phyloP scores from a whole-genome alignment of 2,329 filamentous ascomycete species.

The Beauveria asiatica region DNA sequence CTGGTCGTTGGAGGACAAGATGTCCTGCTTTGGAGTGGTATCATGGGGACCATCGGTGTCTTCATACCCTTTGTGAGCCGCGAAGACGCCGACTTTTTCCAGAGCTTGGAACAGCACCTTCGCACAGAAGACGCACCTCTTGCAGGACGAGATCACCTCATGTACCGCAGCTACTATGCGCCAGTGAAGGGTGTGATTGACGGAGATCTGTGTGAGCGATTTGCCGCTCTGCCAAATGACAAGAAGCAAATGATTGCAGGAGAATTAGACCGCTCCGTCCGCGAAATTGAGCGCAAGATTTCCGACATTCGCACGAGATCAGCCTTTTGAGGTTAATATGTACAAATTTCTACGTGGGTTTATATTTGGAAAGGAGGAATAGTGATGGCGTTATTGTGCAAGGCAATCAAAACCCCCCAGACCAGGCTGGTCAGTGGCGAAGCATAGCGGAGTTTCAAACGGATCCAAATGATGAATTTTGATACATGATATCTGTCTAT shows the following conservation, averaged over 20 bases:
- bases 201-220: slow-evolving; percentile 91
- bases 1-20: slow-evolving; percentile 88
- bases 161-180: slow-evolving; percentile 91
- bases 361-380: slow-evolving; percentile 16
- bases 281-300: slow-evolving; percentile 94
- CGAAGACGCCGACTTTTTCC: slow-evolving; percentile 97
- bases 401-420: slow-evolving; percentile 12
- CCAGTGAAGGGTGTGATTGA: slow-evolving; percentile 96
- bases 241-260: slow-evolving; percentile 93
- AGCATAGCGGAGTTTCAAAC: slow-evolving; percentile 18
- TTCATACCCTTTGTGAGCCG: slow-evolving; percentile 85
- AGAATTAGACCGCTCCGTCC: slow-evolving; percentile 80
- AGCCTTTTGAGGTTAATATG: slow-evolving; percentile 39
- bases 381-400: slow-evolving; percentile 24
- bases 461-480: slow-evolving; percentile 17
- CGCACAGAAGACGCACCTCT: slow-evolving; percentile 79
- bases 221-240: slow-evolving; percentile 71
- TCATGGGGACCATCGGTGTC: slow-evolving; percentile 90
- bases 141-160: slow-evolving; percentile 87
- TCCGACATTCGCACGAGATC: slow-evolving; percentile 48
- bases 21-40: slow-evolving; percentile 83
- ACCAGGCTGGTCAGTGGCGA: background rate
- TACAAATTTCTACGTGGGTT: slow-evolving; percentile 18
- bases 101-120: slow-evolving; percentile 82
- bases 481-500: background rate